A percentile compares a stretch with the other conserved stretches of the same genome.
Evolutionary conservation across 306 rosid genomes (phyloP).

Genomic region (Boehmeria nivea): DNA sequence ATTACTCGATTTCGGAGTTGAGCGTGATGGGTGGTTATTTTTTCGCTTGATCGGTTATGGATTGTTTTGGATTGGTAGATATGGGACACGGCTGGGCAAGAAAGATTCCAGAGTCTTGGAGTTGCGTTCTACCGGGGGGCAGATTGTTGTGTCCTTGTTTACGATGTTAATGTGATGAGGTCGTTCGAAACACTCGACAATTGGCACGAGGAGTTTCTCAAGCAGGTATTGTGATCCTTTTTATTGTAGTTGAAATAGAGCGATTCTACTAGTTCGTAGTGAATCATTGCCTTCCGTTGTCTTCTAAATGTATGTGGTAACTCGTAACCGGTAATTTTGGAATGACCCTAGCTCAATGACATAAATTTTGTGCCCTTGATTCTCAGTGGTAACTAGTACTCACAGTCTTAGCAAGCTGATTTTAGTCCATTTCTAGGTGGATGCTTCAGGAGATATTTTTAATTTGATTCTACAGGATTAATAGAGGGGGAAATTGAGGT

Average conservation of each 20-base stretch:
- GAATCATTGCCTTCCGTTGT: background rate
- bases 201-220: constrained; percentile 98
- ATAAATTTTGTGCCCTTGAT: too few species aligned
- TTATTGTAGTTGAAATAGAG: background rate
- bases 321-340: too few species aligned
- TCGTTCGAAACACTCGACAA: constrained; percentile 87
- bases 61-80: constrained; percentile 40
- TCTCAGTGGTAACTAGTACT: too few species aligned
- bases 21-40: background rate
- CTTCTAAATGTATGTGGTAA: background rate
- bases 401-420: too few species aligned
- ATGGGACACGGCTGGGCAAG: constrained; percentile 99
- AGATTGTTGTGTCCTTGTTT: constrained; percentile 87
- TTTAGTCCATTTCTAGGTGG: too few species aligned
- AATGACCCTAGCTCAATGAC: too few species aligned
- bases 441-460: too few species aligned
- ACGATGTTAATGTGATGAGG: constrained; percentile 85
- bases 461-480: too few species aligned
- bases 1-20: background rate
- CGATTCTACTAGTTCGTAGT: background rate
- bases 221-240: constrained; percentile 48
- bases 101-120: constrained; percentile 94
- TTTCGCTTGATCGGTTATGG: background rate
- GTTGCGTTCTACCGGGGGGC: constrained; percentile 93
- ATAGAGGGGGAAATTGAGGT: too few species aligned